Percentiles rank a stretch among this genome's conserved stretches.
Conservation (phyloP, 2,329 filamentous ascomycete species). For the Calonectria pseudoreteaudii region DNA sequence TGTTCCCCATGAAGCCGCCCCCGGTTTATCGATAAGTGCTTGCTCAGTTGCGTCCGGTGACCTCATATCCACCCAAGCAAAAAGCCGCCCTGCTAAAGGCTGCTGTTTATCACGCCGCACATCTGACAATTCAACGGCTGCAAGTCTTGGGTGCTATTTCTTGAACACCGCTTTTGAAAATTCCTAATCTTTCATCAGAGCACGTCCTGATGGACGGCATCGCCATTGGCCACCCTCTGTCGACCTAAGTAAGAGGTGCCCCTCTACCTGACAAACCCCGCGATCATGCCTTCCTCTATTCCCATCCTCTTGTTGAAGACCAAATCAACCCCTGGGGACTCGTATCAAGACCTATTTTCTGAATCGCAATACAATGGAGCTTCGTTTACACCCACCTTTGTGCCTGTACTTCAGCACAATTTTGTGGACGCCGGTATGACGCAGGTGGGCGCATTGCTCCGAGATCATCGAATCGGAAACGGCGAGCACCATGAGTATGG, state of each 20-base stretch:
- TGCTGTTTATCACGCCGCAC: constrained; percentile 1
- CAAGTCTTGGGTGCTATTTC: not conserved
- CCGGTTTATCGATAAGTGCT: constrained; percentile 17
- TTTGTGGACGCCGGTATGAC: constrained; percentile 71
- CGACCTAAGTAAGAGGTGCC: constrained; percentile 14
- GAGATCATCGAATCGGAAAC: constrained; percentile 54
- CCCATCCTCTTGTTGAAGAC: constrained; percentile 83
- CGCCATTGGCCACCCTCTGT: constrained; percentile 26
- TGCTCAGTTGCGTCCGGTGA: not conserved
- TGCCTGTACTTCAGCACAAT: constrained; percentile 81
- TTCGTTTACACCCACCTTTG: constrained; percentile 73
- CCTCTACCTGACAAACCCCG: not conserved
- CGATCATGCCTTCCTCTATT: constrained; percentile 33
- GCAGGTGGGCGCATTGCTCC: constrained; percentile 64
- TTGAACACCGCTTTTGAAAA: not conserved
- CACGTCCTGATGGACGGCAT: not conserved
- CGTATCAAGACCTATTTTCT: constrained; percentile 77
- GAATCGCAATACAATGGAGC: constrained; percentile 48
- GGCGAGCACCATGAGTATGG: constrained; percentile 65
- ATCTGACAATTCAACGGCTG: not conserved
- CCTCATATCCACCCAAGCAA: constrained; percentile 10
- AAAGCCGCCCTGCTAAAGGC: constrained; percentile 6
- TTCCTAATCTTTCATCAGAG: not conserved
- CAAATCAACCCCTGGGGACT: constrained; percentile 76
- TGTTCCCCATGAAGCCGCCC: too few relatives aligned